Base-by-base conservation (phyloP, 2,329 filamentous ascomycete genomes). In the Kalmusia sp. region DNA sequence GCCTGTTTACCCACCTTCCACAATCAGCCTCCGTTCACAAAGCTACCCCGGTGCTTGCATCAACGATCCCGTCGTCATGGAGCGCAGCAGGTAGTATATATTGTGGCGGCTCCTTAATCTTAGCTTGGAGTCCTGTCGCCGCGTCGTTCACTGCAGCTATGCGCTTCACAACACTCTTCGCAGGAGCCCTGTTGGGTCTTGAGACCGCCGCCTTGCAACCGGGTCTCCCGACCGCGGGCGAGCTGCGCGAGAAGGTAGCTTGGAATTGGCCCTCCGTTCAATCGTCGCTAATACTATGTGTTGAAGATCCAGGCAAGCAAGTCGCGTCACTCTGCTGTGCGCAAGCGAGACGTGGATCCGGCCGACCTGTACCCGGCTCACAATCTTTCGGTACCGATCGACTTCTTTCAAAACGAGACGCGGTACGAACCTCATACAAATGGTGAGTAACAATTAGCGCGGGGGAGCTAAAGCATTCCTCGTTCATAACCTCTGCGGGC, bases 371-470 rank as follows among this genome's bases (percentile, higher is more conserved):
- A 82, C 61, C 76, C 80, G 3, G 77, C 72, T 24, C 68, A 82
- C 65, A 84, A 82, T 58, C 68, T 86, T 52, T 80, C 80, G 0
- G 80, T 84, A 1, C 84, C 84, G 0, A 79, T 96, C 28, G 91
- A 96, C 72, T 90, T 95, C 69, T 96, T 95, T 76, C 90, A 90
- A 74, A 91, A 93, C 66, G 88, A 92, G 49, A 84, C 86, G 2
- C 78, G 80, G 43, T 96, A 96, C 68, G 89, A 88, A 70, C 91
- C 92, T 30, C 91, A 96, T 72, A 85, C 82, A 7, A 78, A 88
- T 61, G 87, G 73, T 47, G 22, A 28, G 44, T 47, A 30, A 21
- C n/a, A n/a, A n/a, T n/a, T n/a, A n/a, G n/a, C n/a, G n/a, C n/a
- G n/a, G n/a, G n/a, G n/a, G n/a, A n/a, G n/a, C n/a, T n/a, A n/a